phyloP scores from a whole-genome alignment of 352 stramenopile genomes.

The Pythium rhizo-oryzae region DNA sequence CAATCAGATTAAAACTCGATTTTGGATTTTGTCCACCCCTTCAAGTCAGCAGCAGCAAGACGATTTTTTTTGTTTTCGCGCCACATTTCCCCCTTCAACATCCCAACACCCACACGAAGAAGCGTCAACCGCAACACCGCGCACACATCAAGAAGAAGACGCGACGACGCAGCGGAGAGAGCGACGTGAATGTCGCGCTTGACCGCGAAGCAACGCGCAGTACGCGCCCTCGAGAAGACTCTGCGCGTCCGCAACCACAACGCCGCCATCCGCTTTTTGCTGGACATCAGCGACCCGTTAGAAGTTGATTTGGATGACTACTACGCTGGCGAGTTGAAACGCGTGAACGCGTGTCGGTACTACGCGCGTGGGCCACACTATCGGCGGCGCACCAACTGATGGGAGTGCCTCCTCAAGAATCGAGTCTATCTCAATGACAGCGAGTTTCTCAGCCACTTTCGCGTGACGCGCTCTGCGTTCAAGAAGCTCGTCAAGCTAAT shows the following conservation, averaged over 20 bases:
- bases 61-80: background rate
- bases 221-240: constrained; percentile 1
- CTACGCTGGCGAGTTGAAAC: constrained; percentile 7
- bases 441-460: constrained; percentile 21
- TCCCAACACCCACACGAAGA: background rate
- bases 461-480: constrained; percentile 12
- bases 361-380: background rate
- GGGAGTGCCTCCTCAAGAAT: constrained; percentile 13
- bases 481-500: constrained; percentile 11
- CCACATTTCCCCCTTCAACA: too few relatives aligned
- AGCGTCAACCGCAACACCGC: too few relatives aligned
- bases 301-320: constrained; percentile 18
- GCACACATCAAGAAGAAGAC: too few relatives aligned
- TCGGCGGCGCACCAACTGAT: background rate
- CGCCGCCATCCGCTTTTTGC: background rate
- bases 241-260: background rate
- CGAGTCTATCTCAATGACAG: constrained; percentile 4
- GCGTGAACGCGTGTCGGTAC: background rate
- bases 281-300: background rate
- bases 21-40: background rate
- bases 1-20: constrained; percentile 4
- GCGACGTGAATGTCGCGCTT: constrained; percentile 17
- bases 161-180: too few relatives aligned
- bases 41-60: constrained; percentile 1
- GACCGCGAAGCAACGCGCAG: constrained; percentile 6